Conservation (phyloP, 192 early-diverging fungal species). For the Cladochytrium replicatum region DNA sequence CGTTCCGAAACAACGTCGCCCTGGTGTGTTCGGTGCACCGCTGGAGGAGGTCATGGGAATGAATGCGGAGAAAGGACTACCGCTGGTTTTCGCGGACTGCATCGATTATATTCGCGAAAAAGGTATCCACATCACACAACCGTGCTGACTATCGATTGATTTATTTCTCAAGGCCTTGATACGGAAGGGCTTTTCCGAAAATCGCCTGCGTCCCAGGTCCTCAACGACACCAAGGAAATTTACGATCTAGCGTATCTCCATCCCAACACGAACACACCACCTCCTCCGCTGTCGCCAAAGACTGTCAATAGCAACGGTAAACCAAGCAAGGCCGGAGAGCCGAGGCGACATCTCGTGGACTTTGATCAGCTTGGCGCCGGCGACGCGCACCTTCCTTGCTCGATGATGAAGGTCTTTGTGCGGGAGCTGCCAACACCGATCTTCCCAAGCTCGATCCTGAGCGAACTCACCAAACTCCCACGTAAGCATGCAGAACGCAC, state of each 20-base stretch:
- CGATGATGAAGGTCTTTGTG: constrained; percentile 74
- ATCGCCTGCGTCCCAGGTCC: constrained; percentile 60
- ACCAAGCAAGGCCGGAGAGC: constrained; percentile 16
- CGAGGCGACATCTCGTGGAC: constrained; percentile 33
- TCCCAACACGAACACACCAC: constrained; percentile 5
- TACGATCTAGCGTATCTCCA: constrained; percentile 28
- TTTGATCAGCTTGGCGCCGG: constrained; percentile 37
- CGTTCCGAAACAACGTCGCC: background rate
- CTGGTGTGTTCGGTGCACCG: constrained; percentile 59
- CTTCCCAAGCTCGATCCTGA: constrained; percentile 50
- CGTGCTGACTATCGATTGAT: background rate
- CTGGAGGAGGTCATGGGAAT: constrained; percentile 66
- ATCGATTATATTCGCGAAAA: constrained; percentile 56
- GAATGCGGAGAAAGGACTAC: constrained; percentile 64
- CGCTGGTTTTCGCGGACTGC: constrained; percentile 61
- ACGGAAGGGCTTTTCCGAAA: constrained; percentile 79
- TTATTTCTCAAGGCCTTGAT: constrained; percentile 45
- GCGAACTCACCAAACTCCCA: constrained; percentile 42
- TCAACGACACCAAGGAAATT: constrained; percentile 53
- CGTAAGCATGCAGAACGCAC: constrained; percentile 20
- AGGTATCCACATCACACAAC: constrained; percentile 29
- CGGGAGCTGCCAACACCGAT: constrained; percentile 71
- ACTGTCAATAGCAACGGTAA: no score
- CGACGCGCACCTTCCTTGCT: constrained; percentile 73
- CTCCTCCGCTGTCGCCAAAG: no score